Percentiles rank a stretch among this genome's conserved stretches.
phyloP scores from a whole-genome alignment of 2,329 filamentous ascomycete genomes.

The Colletotrichum karsti region DNA sequence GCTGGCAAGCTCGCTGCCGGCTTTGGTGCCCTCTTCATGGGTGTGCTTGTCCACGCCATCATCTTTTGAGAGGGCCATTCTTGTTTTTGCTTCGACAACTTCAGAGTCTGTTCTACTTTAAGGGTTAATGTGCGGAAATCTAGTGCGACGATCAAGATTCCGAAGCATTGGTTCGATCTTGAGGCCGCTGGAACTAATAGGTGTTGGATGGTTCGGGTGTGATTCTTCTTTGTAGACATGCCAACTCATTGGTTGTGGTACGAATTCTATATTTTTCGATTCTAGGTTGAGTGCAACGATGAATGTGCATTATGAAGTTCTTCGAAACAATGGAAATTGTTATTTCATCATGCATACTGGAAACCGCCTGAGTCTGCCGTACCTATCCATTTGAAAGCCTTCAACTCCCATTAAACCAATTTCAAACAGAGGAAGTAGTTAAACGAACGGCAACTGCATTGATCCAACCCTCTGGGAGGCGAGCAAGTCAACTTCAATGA shows the following conservation, averaged over 20 bases:
- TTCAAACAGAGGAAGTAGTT: too few relatives aligned
- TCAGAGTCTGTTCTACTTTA: not conserved
- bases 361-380: too few relatives aligned
- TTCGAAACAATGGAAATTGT: too few relatives aligned
- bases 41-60: not conserved
- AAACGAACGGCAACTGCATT: too few relatives aligned
- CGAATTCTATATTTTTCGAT: not conserved
- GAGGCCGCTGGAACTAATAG: not conserved
- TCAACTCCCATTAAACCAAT: too few relatives aligned
- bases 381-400: too few relatives aligned
- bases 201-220: not conserved
- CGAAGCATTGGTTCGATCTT: not conserved
- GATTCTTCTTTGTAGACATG: not conserved
- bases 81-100: not conserved
- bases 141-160: fast-evolving
- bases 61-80: not conserved
- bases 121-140: not conserved
- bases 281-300: too few relatives aligned
- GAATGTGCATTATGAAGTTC: too few relatives aligned
- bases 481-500: too few relatives aligned
- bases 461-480: too few relatives aligned
- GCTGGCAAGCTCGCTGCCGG: constrained; percentile 29
- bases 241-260: not conserved
- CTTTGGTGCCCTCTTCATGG: constrained; percentile 9
- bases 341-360: too few relatives aligned